These are phyloP conservation scores for Grosmannia serpens DNA, from an alignment of 2,329 filamentous ascomycete genomes.

Conservation along the genomic window DNA sequence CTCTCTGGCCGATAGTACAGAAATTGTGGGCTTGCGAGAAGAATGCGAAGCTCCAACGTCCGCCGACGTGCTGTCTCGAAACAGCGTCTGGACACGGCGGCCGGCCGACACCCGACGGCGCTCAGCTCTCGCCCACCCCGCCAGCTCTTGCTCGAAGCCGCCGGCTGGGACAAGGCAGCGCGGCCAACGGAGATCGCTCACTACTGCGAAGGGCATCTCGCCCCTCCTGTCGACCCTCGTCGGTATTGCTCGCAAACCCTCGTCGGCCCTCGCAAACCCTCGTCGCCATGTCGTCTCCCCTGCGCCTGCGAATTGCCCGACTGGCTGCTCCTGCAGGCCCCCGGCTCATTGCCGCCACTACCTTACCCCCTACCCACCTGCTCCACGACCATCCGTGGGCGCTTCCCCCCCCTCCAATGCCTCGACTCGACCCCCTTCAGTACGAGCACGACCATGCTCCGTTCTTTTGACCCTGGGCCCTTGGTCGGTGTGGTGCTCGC, in stretches of 20 bases:
- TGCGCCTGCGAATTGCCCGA: constrained; percentile 1
- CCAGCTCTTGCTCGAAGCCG: background rate
- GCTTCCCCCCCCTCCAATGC: too few species aligned
- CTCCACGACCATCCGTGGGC: background rate
- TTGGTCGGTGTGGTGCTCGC: too few species aligned
- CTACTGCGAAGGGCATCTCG: background rate
- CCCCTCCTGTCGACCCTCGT: too few species aligned
- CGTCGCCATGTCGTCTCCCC: background rate
- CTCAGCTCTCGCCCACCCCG: background rate
- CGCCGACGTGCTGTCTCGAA: background rate
- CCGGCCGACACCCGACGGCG: background rate
- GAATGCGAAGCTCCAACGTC: background rate
- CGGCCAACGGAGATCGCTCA: background rate
- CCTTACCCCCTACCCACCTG: background rate
- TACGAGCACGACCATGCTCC: too few species aligned
- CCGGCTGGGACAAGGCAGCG: background rate
- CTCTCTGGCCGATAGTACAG: constrained; percentile 1
- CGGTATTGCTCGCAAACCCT: too few species aligned
- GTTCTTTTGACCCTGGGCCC: too few species aligned
- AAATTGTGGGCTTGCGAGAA: background rate
- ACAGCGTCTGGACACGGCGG: too few species aligned
- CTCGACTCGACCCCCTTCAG: too few species aligned
- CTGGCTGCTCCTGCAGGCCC: background rate
- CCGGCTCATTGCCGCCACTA: background rate
- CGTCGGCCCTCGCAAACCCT: background rate